Conservation (phyloP, 108 stramenopile species). For the Conticribra weissflogii region DNA sequence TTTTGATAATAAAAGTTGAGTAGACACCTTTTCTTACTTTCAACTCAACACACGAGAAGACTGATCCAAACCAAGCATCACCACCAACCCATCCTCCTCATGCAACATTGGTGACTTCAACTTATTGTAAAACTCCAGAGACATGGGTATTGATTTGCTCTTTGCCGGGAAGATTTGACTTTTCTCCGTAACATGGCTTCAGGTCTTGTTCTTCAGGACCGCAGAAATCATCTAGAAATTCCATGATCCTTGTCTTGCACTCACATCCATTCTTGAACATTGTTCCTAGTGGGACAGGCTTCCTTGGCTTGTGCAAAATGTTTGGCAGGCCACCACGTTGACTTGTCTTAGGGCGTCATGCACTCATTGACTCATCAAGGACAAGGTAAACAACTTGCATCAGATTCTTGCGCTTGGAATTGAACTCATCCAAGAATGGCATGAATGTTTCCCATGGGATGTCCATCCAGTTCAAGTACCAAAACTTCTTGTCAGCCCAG, state of each 20-base stretch:
- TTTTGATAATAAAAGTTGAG: conserved; percentile 14
- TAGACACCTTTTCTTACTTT: conserved; percentile 5
- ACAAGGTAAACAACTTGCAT: background rate
- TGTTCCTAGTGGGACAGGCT: conserved; percentile 18
- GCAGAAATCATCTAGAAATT: conserved; percentile 5
- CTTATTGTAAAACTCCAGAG: conserved; percentile 7
- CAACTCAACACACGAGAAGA: conserved; percentile 9
- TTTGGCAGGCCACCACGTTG: conserved; percentile 20
- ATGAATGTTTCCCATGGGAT: conserved; percentile 16
- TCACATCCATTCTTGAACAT: conserved; percentile 16
- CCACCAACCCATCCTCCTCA: conserved; percentile 22
- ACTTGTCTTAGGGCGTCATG: conserved; percentile 17
- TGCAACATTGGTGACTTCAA: background rate
- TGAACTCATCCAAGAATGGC: conserved; percentile 16
- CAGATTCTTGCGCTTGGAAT: background rate
- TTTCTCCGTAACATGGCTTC: conserved; percentile 2
- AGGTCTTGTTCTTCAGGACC: background rate
- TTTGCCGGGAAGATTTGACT: conserved; percentile 4
- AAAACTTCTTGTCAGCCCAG: conserved; percentile 21
- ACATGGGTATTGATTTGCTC: background rate
- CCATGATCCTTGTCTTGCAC: conserved; percentile 17
- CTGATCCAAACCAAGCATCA: conserved; percentile 40
- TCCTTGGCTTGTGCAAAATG: conserved; percentile 20
- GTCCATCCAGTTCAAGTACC: background rate
- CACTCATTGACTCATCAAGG: conserved; percentile 29